Conservation (phyloP, 2,329 filamentous ascomycete genomes). For the Claviceps sp. region DNA sequence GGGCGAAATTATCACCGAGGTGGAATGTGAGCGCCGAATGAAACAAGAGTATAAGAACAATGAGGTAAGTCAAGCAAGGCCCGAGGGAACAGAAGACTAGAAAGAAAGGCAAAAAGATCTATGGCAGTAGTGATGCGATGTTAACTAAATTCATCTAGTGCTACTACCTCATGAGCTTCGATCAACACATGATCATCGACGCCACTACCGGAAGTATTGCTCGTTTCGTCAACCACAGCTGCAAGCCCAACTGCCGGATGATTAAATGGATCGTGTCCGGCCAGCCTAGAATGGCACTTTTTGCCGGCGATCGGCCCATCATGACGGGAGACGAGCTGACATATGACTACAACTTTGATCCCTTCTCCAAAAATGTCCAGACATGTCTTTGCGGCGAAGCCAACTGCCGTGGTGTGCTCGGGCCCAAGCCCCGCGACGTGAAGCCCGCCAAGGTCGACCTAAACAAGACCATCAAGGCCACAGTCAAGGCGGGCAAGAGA, state of each 20-base stretch:
- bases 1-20: constrained; percentile 91
- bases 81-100: not conserved
- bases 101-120: not conserved
- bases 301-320: constrained; percentile 79
- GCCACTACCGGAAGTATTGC: constrained; percentile 92
- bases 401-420: constrained; percentile 52
- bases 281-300: constrained; percentile 90
- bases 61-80: constrained; percentile 43
- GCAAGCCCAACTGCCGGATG: constrained; percentile 93
- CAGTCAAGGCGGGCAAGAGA: constrained; percentile 37
- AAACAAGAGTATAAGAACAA: constrained; percentile 87
- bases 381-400: constrained; percentile 48
- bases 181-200: constrained; percentile 97
- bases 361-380: constrained; percentile 57
- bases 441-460: constrained; percentile 34
- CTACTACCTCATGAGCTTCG: constrained; percentile 97
- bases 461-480: constrained; percentile 25
- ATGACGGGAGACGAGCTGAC: constrained; percentile 93
- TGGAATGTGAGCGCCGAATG: constrained; percentile 88
- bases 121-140: not conserved
- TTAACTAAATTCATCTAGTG: constrained; percentile 41
- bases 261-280: constrained; percentile 94
- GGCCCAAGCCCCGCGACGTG: constrained; percentile 45
- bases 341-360: constrained; percentile 74
- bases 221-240: constrained; percentile 96